These are phyloP conservation scores for Curvularia sp. DNA, from an alignment of 2,329 filamentous ascomycete species.

Conservation along the genomic window DNA sequence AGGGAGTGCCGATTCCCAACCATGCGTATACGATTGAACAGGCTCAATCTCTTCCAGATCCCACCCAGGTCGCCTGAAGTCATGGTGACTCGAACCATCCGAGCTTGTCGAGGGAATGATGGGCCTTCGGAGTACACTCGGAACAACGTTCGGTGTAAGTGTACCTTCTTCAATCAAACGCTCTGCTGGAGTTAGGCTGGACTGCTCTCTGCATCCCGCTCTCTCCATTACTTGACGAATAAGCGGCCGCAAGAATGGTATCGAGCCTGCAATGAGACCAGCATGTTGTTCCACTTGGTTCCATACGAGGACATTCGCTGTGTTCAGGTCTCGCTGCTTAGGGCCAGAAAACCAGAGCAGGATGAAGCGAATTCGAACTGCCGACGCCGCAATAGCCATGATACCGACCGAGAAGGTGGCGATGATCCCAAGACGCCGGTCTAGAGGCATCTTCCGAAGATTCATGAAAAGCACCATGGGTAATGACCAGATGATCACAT, in stretches of 20 bases:
- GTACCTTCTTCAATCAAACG: slow-evolving; percentile 17
- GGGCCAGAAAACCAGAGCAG: slow-evolving; percentile 36
- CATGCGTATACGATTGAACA: not conserved
- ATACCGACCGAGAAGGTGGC: slow-evolving; percentile 45
- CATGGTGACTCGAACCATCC: slow-evolving; percentile 17
- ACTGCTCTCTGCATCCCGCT: slow-evolving; percentile 15
- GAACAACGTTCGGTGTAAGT: slow-evolving; percentile 12
- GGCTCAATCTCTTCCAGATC: slow-evolving; percentile 28
- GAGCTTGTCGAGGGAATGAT: slow-evolving; percentile 37
- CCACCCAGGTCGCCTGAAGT: slow-evolving; percentile 26
- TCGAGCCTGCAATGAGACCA: slow-evolving; percentile 42
- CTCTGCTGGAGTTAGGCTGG: slow-evolving; percentile 22
- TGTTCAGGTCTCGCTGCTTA: slow-evolving; percentile 22
- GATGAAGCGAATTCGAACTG: slow-evolving; percentile 36
- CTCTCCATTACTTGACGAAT: slow-evolving; percentile 23
- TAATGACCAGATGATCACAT: slow-evolving; percentile 52
- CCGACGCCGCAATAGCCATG: slow-evolving; percentile 41
- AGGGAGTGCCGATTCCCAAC: slow-evolving; percentile 16
- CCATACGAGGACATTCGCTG: slow-evolving; percentile 38
- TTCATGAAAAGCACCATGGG: slow-evolving; percentile 55
- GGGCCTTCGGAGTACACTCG: slow-evolving; percentile 23
- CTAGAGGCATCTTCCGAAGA: slow-evolving; percentile 53
- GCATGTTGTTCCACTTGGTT: slow-evolving; percentile 43
- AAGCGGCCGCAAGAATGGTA: slow-evolving; percentile 42
- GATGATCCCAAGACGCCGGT: slow-evolving; percentile 59